A percentile compares a stretch with the other conserved stretches of the same genome.
Conservation (phyloP, 768 basidiomycete species). For the Panus rudis region DNA sequence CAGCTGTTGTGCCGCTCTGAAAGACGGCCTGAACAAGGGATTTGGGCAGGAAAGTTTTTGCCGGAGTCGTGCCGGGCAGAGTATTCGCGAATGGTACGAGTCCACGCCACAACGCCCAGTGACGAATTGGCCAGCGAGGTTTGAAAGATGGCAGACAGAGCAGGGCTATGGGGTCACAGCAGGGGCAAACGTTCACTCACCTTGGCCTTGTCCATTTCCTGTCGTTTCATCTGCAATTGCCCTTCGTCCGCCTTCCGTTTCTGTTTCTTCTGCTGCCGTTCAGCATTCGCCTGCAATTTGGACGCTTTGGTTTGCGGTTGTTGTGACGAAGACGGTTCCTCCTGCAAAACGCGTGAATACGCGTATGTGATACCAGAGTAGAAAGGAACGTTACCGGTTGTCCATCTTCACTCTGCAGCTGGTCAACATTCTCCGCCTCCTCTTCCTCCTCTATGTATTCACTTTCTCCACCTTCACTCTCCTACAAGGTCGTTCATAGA, state of each 20-base stretch:
- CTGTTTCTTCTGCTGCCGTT: slow-evolving; percentile 38
- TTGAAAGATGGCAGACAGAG: not conserved
- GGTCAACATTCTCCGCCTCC: slow-evolving; percentile 19
- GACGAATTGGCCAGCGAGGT: not conserved
- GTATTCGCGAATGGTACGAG: too few species aligned
- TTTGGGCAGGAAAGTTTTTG: too few species aligned
- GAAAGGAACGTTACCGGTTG: slow-evolving; percentile 33
- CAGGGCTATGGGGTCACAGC: not conserved
- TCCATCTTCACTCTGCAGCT: slow-evolving; percentile 35
- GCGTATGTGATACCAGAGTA: slow-evolving; percentile 5
- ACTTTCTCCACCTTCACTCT: slow-evolving; percentile 68
- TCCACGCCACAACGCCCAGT: slow-evolving; percentile 1
- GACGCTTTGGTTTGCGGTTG: slow-evolving; percentile 29
- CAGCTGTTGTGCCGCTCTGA: too few species aligned
- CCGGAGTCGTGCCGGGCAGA: too few species aligned
- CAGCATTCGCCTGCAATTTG: slow-evolving; percentile 32
- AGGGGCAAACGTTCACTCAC: slow-evolving; percentile 28
- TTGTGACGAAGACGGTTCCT: too few species aligned
- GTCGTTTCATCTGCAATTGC: slow-evolving; percentile 60
- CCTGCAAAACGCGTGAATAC: slow-evolving; percentile 7
- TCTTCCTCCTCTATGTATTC: slow-evolving; percentile 54
- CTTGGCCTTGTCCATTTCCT: slow-evolving; percentile 87
- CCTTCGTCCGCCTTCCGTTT: slow-evolving; percentile 65
- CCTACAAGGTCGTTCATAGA: slow-evolving; percentile 30
- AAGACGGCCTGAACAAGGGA: too few species aligned